Conservation (phyloP, 495 filamentous ascomycete species). For the Lophium mytilinum region DNA sequence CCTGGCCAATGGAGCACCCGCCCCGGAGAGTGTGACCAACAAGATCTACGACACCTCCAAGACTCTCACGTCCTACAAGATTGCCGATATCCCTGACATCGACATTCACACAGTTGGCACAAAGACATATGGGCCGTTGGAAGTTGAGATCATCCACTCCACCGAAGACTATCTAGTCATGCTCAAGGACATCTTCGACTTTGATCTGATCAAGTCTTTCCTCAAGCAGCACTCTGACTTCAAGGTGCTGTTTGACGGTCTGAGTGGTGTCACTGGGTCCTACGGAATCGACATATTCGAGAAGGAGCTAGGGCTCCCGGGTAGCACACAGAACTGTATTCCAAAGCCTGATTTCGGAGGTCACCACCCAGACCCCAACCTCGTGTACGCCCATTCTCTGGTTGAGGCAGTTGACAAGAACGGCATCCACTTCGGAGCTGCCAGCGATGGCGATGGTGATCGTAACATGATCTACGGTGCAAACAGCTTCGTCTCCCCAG, state of each 20-base stretch:
- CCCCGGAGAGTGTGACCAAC: constrained; percentile 92
- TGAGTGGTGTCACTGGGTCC: constrained; percentile 89
- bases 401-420: constrained; percentile 90
- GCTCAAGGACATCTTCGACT: constrained; percentile 98
- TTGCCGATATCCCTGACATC: constrained; percentile 75
- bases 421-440: constrained; percentile 88
- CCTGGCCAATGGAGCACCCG: constrained; percentile 87
- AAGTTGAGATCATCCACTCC: constrained; percentile 92
- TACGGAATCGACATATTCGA: constrained; percentile 95
- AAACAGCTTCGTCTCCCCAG: constrained; percentile 90
- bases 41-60: constrained; percentile 92
- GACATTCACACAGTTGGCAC: constrained; percentile 78
- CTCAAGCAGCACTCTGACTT: constrained; percentile 78
- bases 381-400: constrained; percentile 94
- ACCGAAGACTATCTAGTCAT: constrained; percentile 85
- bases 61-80: constrained; percentile 82
- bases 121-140: constrained; percentile 72
- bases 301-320: constrained; percentile 75
- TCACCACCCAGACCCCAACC: constrained; percentile 94
- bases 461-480: constrained; percentile 99
- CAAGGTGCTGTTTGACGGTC: constrained; percentile 92
- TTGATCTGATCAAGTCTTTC: constrained; percentile 88
- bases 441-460: constrained; percentile 93
- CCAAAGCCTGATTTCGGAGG: constrained; percentile 92
- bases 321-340: constrained; percentile 86